Conservation (phyloP, 2,329 filamentous ascomycete genomes). For the Fusarium duplospermum region DNA sequence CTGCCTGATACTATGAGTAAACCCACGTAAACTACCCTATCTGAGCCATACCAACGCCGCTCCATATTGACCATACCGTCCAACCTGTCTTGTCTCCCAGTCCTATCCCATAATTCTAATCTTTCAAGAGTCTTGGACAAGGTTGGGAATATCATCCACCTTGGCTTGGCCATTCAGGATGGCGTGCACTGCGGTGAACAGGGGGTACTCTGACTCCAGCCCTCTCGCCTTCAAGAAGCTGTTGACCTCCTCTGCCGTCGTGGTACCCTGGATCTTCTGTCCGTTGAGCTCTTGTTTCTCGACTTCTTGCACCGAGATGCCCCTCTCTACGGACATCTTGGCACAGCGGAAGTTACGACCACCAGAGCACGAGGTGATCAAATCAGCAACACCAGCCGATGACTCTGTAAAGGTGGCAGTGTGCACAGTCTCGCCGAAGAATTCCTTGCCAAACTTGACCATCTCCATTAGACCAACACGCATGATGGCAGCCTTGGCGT, state of each 20-base stretch:
- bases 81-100: constrained; percentile 1
- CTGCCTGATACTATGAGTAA: constrained; percentile 17
- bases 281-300: constrained; percentile 93
- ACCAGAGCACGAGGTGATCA: constrained; percentile 93
- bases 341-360: constrained; percentile 96
- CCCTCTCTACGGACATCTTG: constrained; percentile 84
- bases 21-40: constrained; percentile 21
- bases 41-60: constrained; percentile 39
- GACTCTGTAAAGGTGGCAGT: constrained; percentile 95
- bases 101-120: not conserved
- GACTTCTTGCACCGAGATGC: constrained; percentile 84
- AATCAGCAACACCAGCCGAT: constrained; percentile 91
- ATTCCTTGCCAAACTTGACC: constrained; percentile 93
- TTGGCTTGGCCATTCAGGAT: constrained; percentile 82
- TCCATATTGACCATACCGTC: constrained; percentile 24
- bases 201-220: constrained; percentile 84
- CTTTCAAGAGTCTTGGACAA: constrained; percentile 61
- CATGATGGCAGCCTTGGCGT: constrained; percentile 99
- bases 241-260: constrained; percentile 92
- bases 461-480: constrained; percentile 95
- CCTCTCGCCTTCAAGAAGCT: constrained; percentile 84
- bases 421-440: constrained; percentile 86
- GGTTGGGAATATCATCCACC: constrained; percentile 82
- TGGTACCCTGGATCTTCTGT: constrained; percentile 95
- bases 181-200: constrained; percentile 89